phyloP scores from a whole-genome alignment of 1,284 basidiomycete genomes.

The Pascua guehoae region DNA sequence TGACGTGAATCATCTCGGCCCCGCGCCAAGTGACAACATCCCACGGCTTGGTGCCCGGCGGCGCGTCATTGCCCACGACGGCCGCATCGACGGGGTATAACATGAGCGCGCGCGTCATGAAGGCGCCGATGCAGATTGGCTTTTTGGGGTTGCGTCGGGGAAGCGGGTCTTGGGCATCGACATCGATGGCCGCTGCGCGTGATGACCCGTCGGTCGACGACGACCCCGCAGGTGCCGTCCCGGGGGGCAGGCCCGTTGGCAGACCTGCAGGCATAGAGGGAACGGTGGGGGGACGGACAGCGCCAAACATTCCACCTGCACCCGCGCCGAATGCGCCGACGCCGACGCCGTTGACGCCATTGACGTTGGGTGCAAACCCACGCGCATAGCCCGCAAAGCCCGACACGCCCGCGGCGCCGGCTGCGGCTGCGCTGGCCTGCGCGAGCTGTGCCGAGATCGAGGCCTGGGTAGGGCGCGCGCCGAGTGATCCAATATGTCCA shows the following conservation, averaged over 20 bases:
- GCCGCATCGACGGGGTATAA: constrained; percentile 79
- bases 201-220: not conserved
- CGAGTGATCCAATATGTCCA: no score
- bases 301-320: not conserved
- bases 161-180: not conserved
- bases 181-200: not conserved
- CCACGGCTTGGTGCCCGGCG: constrained; percentile 25
- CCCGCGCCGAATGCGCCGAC: not conserved
- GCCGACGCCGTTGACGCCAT: not conserved
- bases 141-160: constrained; percentile 25
- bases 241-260: no score
- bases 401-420: not conserved
- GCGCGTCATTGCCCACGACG: constrained; percentile 51
- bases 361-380: not conserved
- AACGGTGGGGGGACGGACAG: not conserved
- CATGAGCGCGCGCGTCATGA: constrained; percentile 74
- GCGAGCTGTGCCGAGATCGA: not conserved
- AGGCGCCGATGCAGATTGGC: constrained; percentile 76
- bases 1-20: constrained; percentile 70
- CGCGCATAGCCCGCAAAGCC: not conserved
- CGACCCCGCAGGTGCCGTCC: not conserved
- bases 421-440: constrained; percentile 1
- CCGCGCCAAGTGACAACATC: constrained; percentile 42
- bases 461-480: not conserved
- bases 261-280: not conserved